A percentile compares a stretch with the other conserved stretches of the same genome.
phyloP scores from a whole-genome alignment of 164 flowering plant genomes.

The Tinospora cordifolia region DNA sequence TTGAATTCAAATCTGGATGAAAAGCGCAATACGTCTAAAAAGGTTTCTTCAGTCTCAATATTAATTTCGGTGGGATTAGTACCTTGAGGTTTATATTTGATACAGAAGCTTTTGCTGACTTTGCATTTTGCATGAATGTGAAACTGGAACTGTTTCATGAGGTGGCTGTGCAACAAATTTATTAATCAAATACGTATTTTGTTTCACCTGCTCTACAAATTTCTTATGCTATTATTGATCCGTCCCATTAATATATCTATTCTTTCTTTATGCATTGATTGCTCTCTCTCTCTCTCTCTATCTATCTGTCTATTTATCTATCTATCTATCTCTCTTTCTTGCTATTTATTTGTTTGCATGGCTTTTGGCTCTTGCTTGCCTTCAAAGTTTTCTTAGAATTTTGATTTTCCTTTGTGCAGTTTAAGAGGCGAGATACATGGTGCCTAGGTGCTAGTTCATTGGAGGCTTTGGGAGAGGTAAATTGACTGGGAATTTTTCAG shows the following conservation, averaged over 20 bases:
- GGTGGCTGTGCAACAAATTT: conserved; percentile 1
- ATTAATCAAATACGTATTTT: neutral
- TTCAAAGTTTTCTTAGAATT: neutral
- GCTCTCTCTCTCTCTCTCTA: neutral
- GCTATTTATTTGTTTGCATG: no score
- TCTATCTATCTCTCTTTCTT: neutral
- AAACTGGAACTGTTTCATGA: neutral
- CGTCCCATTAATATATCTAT: neutral
- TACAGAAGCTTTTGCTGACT: neutral
- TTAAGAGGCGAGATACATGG: conserved; percentile 91
- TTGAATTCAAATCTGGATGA: conserved; percentile 62
- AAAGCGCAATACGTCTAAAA: conserved; percentile 38
- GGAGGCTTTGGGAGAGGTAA: conserved; percentile 44
- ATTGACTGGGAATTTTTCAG: neutral
- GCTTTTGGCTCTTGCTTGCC: no score
- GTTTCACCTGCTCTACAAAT: neutral
- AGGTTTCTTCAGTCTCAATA: conserved; percentile 31
- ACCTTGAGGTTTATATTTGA: neutral
- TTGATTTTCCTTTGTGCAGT: conserved; percentile 29
- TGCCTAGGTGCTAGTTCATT: conserved; percentile 54
- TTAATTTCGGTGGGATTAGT: neutral
- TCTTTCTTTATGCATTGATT: neutral
- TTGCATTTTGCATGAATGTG: neutral
- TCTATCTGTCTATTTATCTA: no score
- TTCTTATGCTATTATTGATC: neutral